Evolutionary conservation across 2,329 filamentous ascomycete genomes (phyloP).

Genomic region (Diaporthe citriasiana): DNA sequence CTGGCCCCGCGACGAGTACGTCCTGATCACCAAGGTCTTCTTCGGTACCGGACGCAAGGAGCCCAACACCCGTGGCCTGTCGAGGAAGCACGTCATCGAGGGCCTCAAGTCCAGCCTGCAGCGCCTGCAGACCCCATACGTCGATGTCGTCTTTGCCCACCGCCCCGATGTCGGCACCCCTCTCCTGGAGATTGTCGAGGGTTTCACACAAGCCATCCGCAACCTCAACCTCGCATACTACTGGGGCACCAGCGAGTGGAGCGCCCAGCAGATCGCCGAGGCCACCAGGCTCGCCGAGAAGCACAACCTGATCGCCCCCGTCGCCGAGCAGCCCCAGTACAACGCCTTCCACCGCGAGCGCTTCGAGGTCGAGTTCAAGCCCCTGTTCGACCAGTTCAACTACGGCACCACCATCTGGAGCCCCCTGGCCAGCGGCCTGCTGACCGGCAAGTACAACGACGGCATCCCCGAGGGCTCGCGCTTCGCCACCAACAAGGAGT

Average conservation of each 20-base stretch:
- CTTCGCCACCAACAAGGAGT: slow-evolving; percentile 68
- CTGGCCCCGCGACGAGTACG: slow-evolving; percentile 67
- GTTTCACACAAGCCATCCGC: slow-evolving; percentile 61
- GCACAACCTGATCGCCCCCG: slow-evolving; percentile 70
- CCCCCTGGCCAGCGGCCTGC: slow-evolving; percentile 68
- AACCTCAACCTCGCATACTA: slow-evolving; percentile 74
- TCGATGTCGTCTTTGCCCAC: slow-evolving; percentile 75
- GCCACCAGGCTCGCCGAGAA: slow-evolving; percentile 67
- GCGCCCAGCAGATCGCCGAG: slow-evolving; percentile 70
- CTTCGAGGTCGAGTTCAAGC: slow-evolving; percentile 73
- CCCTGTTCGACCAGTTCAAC: slow-evolving; percentile 68
- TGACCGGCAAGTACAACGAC: slow-evolving; percentile 76
- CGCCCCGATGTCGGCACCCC: slow-evolving; percentile 70
- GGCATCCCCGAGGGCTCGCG: slow-evolving; percentile 73
- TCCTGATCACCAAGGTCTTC: slow-evolving; percentile 66
- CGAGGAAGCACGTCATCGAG: slow-evolving; percentile 67
- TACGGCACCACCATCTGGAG: slow-evolving; percentile 69
- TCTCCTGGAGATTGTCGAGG: slow-evolving; percentile 74
- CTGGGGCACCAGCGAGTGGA: slow-evolving; percentile 73
- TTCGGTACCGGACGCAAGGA: slow-evolving; percentile 69
- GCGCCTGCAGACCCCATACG: slow-evolving; percentile 75
- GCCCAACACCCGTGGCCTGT: slow-evolving; percentile 67
- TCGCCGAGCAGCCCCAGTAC: slow-evolving; percentile 67
- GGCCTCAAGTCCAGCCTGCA: slow-evolving; percentile 70
- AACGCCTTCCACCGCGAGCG: slow-evolving; percentile 73